Base-by-base conservation (phyloP, 108 stramenopile genomes). In the Skeletonema tropicum region DNA sequence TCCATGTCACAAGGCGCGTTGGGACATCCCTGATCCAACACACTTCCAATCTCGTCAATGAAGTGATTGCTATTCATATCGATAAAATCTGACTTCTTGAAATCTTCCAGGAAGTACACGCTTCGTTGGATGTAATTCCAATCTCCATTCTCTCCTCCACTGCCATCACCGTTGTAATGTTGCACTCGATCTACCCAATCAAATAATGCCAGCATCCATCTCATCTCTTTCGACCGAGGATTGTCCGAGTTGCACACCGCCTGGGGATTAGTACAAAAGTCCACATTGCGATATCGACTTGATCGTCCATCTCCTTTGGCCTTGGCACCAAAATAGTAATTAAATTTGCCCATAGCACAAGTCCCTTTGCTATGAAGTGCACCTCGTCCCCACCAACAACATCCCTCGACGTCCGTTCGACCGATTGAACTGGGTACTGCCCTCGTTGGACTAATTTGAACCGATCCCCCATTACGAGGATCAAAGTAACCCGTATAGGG, bases 331-430 rank as follows among this genome's bases (percentile, higher is more conserved):
- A 74, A 45, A 38, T 33, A 79, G 73, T 58, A 79, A 58, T 79
- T 79, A 10, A 79, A 57, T 67, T 75, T 79, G n/a, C 77, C 77
- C 23, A 69, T 59, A 17, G 70, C 48, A 57, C 77, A 79, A 17
- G 68, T 49, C 14, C 74, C 74, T 8, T 32, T 36, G 13, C 66
- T 74, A 13, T 59, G 77, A 13, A 79, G 35, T 13, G 70, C 77
- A 15, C 77, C 77, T 13, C 77, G 77, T 13, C 77, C 77, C 77
- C 77, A 79, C 41, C 64, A 79, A 67, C 77, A 79, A 48, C 77
- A 79, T 42, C 77, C 74, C 64, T 79, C 77, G 9, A 79, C 33
- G 67, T 79, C 77, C 12, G 65, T 74, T 11, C 73, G 57, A 13
- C 70, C 70, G 26, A 35, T 33, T 3, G 70, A 41, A 60, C 59